These are phyloP conservation scores for Candida stauntonica DNA, from an alignment of 805 yeast genomes.

Conservation along the genomic window DNA sequence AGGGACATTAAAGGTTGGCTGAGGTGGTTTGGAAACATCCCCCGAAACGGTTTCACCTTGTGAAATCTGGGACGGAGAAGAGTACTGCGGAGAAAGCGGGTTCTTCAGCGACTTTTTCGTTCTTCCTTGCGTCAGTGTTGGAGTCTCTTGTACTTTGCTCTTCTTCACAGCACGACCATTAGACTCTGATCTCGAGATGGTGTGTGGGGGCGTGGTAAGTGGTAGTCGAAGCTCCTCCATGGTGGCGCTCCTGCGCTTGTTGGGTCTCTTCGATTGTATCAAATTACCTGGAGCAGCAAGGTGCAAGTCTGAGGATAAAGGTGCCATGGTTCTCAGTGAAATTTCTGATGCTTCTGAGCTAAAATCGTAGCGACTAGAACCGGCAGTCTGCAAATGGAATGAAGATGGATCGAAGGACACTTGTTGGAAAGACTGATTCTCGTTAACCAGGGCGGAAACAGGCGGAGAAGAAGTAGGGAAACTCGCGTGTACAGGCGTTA, in stretches of 20 bases:
- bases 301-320: too few species aligned
- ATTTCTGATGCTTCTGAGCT: not conserved
- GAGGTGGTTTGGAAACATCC: constrained; percentile 20
- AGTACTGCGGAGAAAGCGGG: constrained; percentile 27
- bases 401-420: not conserved
- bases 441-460: not conserved
- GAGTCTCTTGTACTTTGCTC: constrained; percentile 23
- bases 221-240: constrained; percentile 17
- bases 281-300: constrained; percentile 2
- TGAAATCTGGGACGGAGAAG: constrained; percentile 21
- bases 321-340: not conserved
- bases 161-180: constrained; percentile 11
- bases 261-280: not conserved
- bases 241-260: constrained; percentile 13
- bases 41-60: not conserved
- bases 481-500: constrained; percentile 5
- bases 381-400: not conserved
- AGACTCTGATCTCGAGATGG: constrained; percentile 19
- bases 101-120: constrained; percentile 17
- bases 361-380: not conserved
- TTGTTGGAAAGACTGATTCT: not conserved
- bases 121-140: constrained; percentile 21
- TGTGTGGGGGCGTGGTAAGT: constrained; percentile 28
- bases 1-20: constrained; percentile 20
- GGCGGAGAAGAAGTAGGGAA: constrained; percentile 11